Evolutionary conservation across 164 flowering plant genomes (phyloP).

Genomic region (Litsea cubeba): DNA sequence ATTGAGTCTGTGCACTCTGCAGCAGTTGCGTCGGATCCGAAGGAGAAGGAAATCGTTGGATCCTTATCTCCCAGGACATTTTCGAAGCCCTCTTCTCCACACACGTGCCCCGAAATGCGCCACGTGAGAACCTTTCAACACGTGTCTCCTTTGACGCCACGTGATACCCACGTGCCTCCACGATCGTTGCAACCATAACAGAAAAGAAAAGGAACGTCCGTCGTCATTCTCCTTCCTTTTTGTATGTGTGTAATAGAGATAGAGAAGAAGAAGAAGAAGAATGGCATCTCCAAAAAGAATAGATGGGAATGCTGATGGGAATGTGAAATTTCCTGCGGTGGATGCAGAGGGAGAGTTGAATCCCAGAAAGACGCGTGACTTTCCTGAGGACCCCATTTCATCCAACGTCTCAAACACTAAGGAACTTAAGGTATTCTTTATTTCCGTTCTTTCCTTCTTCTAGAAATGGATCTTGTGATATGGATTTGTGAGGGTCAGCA

Average conservation of each 20-base stretch:
- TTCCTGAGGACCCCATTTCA: not conserved
- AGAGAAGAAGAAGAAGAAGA: not conserved
- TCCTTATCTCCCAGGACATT: not conserved
- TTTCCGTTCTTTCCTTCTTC: not conserved
- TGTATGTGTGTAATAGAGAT: not conserved
- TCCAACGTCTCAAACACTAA: not conserved
- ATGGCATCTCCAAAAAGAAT: conserved; percentile 3
- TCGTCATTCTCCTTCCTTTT: not conserved
- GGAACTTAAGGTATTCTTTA: not conserved
- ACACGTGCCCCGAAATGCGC: not conserved
- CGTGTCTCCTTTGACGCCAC: not conserved
- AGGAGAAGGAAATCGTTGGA: not conserved
- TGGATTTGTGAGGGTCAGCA: not conserved
- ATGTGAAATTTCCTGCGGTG: not conserved
- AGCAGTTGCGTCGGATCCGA: not conserved
- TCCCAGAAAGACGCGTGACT: not conserved
- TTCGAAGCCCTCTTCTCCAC: not conserved
- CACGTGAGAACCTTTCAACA: not conserved
- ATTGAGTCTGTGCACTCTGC: too few species aligned
- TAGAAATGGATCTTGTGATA: too few species aligned
- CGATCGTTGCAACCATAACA: not conserved
- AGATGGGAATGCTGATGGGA: not conserved
- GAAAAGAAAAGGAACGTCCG: not conserved
- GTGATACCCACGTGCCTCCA: not conserved
- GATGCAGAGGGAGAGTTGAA: not conserved